Conservation (phyloP, 768 basidiomycete species). For the Leucocoprinus birnbaumii region DNA sequence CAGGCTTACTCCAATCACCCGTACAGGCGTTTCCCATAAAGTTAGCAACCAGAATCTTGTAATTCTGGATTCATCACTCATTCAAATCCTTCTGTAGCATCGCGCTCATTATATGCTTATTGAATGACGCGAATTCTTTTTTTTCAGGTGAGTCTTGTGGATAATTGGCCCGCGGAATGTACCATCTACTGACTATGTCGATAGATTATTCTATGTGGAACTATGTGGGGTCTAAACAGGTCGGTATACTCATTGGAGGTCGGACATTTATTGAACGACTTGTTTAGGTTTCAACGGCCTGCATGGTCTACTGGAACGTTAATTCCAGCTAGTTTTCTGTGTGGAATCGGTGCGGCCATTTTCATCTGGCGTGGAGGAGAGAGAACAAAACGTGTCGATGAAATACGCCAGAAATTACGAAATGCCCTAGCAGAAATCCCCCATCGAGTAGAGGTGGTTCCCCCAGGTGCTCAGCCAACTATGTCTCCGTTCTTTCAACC, state of each 20-base stretch:
- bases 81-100: conserved; percentile 31
- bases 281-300: conserved; percentile 53
- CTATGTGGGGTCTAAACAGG: conserved; percentile 81
- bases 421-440: conserved; percentile 33
- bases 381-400: conserved; percentile 63
- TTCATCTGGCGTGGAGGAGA: conserved; percentile 74
- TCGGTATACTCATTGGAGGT: conserved; percentile 18
- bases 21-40: conserved; percentile 66
- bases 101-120: conserved; percentile 69
- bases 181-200: neutral
- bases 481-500: conserved; percentile 18
- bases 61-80: neutral
- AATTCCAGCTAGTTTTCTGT: conserved; percentile 72
- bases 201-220: conserved; percentile 64
- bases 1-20: neutral
- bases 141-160: conserved; percentile 54
- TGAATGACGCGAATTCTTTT: conserved; percentile 77
- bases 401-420: conserved; percentile 60
- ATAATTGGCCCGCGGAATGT: neutral
- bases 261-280: neutral
- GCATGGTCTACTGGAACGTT: conserved; percentile 67
- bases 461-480: neutral
- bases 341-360: conserved; percentile 71
- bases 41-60: conserved; percentile 27
- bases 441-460: neutral